A percentile compares a stretch with the other conserved stretches of the same genome.
Conservation (phyloP, 2,329 filamentous ascomycete species). For the Fusarium equiseti region DNA sequence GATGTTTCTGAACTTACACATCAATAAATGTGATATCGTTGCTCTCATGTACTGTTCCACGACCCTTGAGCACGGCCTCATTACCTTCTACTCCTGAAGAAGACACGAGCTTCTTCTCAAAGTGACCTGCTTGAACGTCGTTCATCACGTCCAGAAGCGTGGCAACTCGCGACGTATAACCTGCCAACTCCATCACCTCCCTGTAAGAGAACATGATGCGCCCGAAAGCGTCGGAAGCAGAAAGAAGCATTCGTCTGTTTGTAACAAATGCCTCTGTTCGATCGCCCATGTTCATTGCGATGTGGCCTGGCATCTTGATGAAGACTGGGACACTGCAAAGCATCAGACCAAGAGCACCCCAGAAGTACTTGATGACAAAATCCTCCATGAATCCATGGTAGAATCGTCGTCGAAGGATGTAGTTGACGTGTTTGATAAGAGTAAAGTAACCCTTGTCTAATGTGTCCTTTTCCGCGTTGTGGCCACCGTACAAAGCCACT, state of each 20-base stretch:
- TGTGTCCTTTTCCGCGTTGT: conserved; percentile 94
- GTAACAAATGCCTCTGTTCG: conserved; percentile 86
- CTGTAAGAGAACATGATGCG: conserved; percentile 98
- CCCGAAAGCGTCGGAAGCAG: conserved; percentile 94
- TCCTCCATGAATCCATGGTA: conserved; percentile 99
- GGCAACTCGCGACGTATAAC: conserved; percentile 93
- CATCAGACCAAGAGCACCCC: conserved; percentile 91
- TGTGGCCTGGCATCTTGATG: conserved; percentile 84
- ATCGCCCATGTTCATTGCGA: conserved; percentile 75
- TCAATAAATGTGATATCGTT: conserved; percentile 85
- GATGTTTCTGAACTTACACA: conserved; percentile 65
- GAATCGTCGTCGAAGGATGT: conserved; percentile 88
- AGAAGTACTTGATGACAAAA: conserved; percentile 99
- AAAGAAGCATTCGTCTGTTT: conserved; percentile 90
- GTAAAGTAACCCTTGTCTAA: conserved; percentile 99
- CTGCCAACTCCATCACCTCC: conserved; percentile 94
- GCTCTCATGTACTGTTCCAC: conserved; percentile 86
- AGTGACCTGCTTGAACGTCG: conserved; percentile 88
- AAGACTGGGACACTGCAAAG: conserved; percentile 97
- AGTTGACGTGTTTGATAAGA: conserved; percentile 98
- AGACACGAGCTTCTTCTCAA: conserved; percentile 96
- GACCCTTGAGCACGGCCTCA: conserved; percentile 82
- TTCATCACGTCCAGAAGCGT: conserved; percentile 93
- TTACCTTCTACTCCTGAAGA: conserved; percentile 86
- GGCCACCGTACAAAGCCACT: conserved; percentile 89